Evolutionary conservation across 164 flowering plant genomes (phyloP).

Genomic region (Aristolochia contorta): DNA sequence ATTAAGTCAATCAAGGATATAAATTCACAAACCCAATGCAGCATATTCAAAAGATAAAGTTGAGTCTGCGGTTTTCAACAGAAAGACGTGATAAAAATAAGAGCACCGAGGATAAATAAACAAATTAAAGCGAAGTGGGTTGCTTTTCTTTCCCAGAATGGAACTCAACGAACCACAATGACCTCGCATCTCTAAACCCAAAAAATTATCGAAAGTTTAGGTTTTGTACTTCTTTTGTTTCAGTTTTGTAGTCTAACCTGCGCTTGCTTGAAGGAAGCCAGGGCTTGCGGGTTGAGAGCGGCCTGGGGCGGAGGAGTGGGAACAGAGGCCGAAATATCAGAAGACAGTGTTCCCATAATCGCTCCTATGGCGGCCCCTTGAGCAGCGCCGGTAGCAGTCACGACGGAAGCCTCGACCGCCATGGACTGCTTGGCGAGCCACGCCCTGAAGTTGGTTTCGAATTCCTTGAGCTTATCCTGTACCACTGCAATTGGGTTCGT

Average conservation of each 20-base stretch:
- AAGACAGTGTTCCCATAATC: constrained; percentile 72
- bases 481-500: constrained; percentile 48
- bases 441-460: constrained; percentile 39
- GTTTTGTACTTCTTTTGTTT: not conserved
- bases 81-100: not conserved
- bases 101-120: not conserved
- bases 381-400: constrained; percentile 55
- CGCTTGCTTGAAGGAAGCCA: constrained; percentile 82
- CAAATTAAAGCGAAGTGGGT: not conserved
- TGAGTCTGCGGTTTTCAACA: too few species aligned
- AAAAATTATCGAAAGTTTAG: not conserved
- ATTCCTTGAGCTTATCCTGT: constrained; percentile 47
- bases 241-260: constrained; percentile 36
- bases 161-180: not conserved
- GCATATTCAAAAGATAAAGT: too few species aligned
- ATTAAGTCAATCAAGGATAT: too few species aligned
- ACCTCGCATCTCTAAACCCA: not conserved
- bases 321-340: constrained; percentile 36
- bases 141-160: not conserved
- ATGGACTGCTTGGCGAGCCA: constrained; percentile 84
- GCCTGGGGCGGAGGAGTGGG: constrained; percentile 49
- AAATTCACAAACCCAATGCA: too few species aligned
- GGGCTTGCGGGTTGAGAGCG: constrained; percentile 52
- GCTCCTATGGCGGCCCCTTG: constrained; percentile 92
- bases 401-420: constrained; percentile 77